Conservation (phyloP, 2,329 filamentous ascomycete species). For the Dactylonectria macrodidyma region DNA sequence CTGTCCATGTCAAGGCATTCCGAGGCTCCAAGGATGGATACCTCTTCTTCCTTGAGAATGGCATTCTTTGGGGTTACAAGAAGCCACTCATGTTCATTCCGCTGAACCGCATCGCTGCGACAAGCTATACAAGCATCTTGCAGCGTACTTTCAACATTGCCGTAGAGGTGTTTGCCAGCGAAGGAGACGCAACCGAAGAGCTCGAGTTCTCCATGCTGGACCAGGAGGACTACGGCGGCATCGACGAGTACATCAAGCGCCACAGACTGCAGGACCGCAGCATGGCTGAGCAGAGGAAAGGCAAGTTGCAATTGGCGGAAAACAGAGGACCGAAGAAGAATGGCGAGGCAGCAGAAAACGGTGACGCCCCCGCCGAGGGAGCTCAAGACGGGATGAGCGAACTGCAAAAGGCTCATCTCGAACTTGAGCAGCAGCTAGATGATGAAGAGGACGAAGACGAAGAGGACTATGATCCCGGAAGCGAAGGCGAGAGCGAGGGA, state of each 20-base stretch:
- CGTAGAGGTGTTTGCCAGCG: slow-evolving; percentile 69
- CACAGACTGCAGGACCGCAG: slow-evolving; percentile 76
- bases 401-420: slow-evolving; percentile 64
- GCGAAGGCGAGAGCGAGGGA: slow-evolving; percentile 72
- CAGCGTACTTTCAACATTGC: slow-evolving; percentile 79
- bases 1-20: slow-evolving; percentile 77
- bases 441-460: slow-evolving; percentile 77
- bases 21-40: slow-evolving; percentile 79
- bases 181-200: slow-evolving; percentile 68
- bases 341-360: slow-evolving; percentile 57
- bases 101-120: slow-evolving; percentile 70
- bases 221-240: slow-evolving; percentile 76
- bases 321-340: slow-evolving; percentile 67
- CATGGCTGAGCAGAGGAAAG: slow-evolving; percentile 78
- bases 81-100: slow-evolving; percentile 78
- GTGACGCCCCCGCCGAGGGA: slow-evolving; percentile 51
- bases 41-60: slow-evolving; percentile 76
- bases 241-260: slow-evolving; percentile 74
- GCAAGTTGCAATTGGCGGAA: slow-evolving; percentile 73
- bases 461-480: slow-evolving; percentile 77
- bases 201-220: slow-evolving; percentile 80
- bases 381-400: slow-evolving; percentile 59
- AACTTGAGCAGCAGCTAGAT: slow-evolving; percentile 68
- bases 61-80: slow-evolving; percentile 80
- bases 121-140: slow-evolving; percentile 78